A percentile compares a stretch with the other conserved stretches of the same genome.
These are phyloP conservation scores for Penicillium brevicompactum DNA, from an alignment of 2,329 filamentous ascomycete genomes.

Conservation along the genomic window DNA sequence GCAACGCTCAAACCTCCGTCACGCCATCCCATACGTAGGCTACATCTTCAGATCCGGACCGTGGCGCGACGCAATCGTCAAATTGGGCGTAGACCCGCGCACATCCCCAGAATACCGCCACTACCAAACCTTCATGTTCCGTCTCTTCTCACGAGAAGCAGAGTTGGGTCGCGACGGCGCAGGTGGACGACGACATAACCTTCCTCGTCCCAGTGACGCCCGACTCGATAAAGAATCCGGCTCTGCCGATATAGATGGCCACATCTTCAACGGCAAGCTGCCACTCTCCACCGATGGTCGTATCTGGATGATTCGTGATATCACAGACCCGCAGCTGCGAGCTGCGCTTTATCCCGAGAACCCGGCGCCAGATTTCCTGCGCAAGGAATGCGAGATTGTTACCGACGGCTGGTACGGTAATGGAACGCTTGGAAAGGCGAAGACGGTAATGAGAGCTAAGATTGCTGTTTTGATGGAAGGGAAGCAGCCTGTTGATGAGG, in stretches of 20 bases:
- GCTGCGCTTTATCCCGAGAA: slow-evolving; percentile 66
- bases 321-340: slow-evolving; percentile 75
- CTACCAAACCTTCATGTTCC: slow-evolving; percentile 90
- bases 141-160: slow-evolving; percentile 54
- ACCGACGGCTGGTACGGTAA: slow-evolving; percentile 83
- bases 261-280: slow-evolving; percentile 79
- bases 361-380: slow-evolving; percentile 52
- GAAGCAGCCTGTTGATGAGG: slow-evolving; percentile 32
- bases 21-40: slow-evolving; percentile 78
- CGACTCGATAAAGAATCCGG: slow-evolving; percentile 1
- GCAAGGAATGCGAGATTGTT: slow-evolving; percentile 59
- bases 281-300: slow-evolving; percentile 76
- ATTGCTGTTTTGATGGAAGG: slow-evolving; percentile 65
- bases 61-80: slow-evolving; percentile 85
- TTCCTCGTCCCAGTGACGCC: slow-evolving; percentile 19
- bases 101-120: slow-evolving; percentile 72
- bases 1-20: slow-evolving; percentile 62
- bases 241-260: slow-evolving; percentile 37
- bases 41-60: slow-evolving; percentile 93
- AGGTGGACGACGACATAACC: slow-evolving; percentile 32
- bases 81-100: slow-evolving; percentile 84
- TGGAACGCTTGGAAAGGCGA: slow-evolving; percentile 79
- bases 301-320: slow-evolving; percentile 92
- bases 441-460: slow-evolving; percentile 86
- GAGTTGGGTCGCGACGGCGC: slow-evolving; percentile 36